phyloP scores from a whole-genome alignment of 1,139 yeast genomes.

The Lodderomyces oxycetoniae region DNA sequence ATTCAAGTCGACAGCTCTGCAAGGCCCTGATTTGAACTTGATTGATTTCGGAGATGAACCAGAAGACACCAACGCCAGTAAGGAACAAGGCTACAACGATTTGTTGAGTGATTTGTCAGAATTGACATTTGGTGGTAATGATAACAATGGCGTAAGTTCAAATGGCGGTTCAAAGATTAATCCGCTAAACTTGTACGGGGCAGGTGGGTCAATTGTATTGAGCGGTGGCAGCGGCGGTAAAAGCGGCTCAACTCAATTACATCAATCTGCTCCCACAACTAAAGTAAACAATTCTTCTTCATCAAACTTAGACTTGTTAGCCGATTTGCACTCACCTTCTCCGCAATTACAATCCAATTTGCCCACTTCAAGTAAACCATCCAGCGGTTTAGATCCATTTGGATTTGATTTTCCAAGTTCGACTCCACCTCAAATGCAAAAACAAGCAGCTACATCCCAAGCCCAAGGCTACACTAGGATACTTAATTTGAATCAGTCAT shows the following conservation, averaged over 20 bases:
- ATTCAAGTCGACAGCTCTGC: slow-evolving; percentile 23
- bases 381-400: slow-evolving; percentile 44
- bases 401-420: slow-evolving; percentile 43
- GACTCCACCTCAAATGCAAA: slow-evolving; percentile 33
- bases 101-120: slow-evolving; percentile 68
- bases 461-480: slow-evolving; percentile 13
- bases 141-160: slow-evolving; percentile 14
- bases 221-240: slow-evolving; percentile 18
- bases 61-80: slow-evolving; percentile 33
- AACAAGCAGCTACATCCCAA: slow-evolving; percentile 6
- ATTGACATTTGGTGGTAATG: slow-evolving; percentile 43
- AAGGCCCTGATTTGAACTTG: slow-evolving; percentile 45
- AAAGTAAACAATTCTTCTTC: slow-evolving; percentile 4
- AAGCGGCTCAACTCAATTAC: slow-evolving; percentile 13
- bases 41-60: slow-evolving; percentile 77
- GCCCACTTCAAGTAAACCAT: slow-evolving; percentile 17
- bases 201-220: slow-evolving; percentile 44
- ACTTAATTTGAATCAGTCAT: slow-evolving; percentile 41
- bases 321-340: slow-evolving; percentile 44
- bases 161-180: slow-evolving; percentile 22
- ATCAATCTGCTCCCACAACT: slow-evolving; percentile 12
- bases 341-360: slow-evolving; percentile 42
- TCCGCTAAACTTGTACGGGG: slow-evolving; percentile 41
- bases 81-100: slow-evolving; percentile 55
- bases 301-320: slow-evolving; percentile 35